These are phyloP conservation scores for Microstegium vimineum DNA, from an alignment of 176 grass and related monocot species.

Conservation along the genomic window DNA sequence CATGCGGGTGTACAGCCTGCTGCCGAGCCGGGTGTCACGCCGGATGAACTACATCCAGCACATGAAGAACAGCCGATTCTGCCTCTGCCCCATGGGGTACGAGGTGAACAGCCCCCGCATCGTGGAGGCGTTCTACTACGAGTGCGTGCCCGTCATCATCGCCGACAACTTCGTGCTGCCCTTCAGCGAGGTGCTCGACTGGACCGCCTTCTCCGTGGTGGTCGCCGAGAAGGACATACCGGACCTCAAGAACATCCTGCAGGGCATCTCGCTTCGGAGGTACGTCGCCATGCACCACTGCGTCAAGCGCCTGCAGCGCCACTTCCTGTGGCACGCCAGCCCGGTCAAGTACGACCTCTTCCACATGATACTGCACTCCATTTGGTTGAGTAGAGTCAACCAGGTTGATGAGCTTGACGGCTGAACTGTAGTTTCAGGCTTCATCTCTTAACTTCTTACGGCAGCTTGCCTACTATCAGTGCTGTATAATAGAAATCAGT, in stretches of 20 bases:
- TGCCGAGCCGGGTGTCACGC: conserved; percentile 54
- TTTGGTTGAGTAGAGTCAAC: conserved; percentile 76
- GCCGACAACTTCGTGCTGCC: conserved; percentile 88
- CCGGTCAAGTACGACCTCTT: conserved; percentile 80
- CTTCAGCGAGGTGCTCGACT: conserved; percentile 67
- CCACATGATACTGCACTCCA: conserved; percentile 91
- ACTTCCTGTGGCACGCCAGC: conserved; percentile 80
- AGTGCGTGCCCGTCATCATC: conserved; percentile 88
- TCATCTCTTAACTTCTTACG: neutral
- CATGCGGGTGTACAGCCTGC: conserved; percentile 64
- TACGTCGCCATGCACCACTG: conserved; percentile 72
- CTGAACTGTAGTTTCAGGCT: neutral
- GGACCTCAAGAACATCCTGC: conserved; percentile 70
- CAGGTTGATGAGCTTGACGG: conserved; percentile 41
- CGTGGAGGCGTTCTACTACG: conserved; percentile 79
- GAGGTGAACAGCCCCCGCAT: conserved; percentile 93
- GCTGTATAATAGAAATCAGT: conserved; percentile 19
- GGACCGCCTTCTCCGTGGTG: conserved; percentile 68
- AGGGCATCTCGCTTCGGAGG: conserved; percentile 53
- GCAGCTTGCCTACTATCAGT: neutral
- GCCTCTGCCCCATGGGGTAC: conserved; percentile 85
- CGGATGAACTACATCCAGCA: conserved; percentile 76
- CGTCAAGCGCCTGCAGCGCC: conserved; percentile 70
- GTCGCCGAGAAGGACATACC: conserved; percentile 81
- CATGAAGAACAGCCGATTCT: conserved; percentile 88